phyloP scores from a whole-genome alignment of 352 stramenopile genomes.

The Globisporangium middletonii region DNA sequence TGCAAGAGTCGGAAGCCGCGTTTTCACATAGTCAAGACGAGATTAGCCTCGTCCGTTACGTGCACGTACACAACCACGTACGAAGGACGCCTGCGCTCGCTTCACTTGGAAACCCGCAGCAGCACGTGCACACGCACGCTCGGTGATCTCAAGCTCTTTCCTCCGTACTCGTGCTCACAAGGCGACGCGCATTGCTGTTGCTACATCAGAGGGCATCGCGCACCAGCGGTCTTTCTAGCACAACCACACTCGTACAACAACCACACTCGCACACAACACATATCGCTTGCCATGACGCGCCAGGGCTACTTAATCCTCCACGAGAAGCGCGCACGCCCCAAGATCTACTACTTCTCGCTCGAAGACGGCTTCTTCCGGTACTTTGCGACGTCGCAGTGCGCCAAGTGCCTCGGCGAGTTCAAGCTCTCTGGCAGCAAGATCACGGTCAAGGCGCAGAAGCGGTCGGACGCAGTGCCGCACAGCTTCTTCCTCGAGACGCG shows the following conservation, averaged over 20 bases:
- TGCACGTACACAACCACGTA: too few relatives aligned
- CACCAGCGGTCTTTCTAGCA: not conserved
- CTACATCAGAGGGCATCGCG: too few relatives aligned
- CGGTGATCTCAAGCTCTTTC: not conserved
- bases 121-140: not conserved
- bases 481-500: constrained; percentile 81
- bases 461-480: constrained; percentile 53
- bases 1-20: too few relatives aligned
- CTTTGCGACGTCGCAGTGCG: constrained; percentile 32
- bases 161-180: too few relatives aligned
- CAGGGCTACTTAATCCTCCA: constrained; percentile 79
- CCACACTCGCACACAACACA: not conserved
- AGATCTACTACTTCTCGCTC: constrained; percentile 68
- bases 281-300: constrained; percentile 36
- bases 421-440: constrained; percentile 82
- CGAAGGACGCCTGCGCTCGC: too few relatives aligned
- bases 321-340: constrained; percentile 45
- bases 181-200: too few relatives aligned
- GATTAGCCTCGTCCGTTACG: too few relatives aligned
- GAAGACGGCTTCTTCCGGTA: constrained; percentile 79
- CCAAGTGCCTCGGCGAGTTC: constrained; percentile 50
- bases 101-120: too few relatives aligned
- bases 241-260: not conserved
- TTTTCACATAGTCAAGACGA: too few relatives aligned
- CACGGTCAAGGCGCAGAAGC: constrained; percentile 74